Percentiles rank a stretch among this genome's conserved stretches.
phyloP scores from a whole-genome alignment of 257 asterid species.

The Euphrasia confusa region DNA sequence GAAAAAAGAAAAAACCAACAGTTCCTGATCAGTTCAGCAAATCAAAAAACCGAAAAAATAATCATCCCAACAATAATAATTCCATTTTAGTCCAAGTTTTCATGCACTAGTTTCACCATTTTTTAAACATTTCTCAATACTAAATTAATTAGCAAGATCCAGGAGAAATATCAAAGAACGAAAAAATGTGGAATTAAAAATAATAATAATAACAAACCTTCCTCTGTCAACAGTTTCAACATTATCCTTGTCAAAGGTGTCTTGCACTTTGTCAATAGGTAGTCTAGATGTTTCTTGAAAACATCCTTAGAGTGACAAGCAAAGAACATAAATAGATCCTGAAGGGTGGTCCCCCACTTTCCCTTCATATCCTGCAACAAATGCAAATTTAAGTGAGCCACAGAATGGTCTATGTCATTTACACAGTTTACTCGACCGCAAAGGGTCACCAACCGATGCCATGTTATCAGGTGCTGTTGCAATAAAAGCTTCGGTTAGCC shows the following conservation, averaged over 20 bases:
- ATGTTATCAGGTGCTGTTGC: constrained; percentile 40
- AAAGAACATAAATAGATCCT: constrained; percentile 62
- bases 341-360: constrained; percentile 49
- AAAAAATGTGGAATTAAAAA: constrained; percentile 10
- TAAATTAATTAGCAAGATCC: constrained; percentile 18
- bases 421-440: not conserved
- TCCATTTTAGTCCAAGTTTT: constrained; percentile 1
- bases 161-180: constrained; percentile 9
- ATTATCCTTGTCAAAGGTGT: constrained; percentile 38
- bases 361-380: constrained; percentile 54
- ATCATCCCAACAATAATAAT: not conserved
- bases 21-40: constrained; percentile 1
- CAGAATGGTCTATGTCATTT: constrained; percentile 9
- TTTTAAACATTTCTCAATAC: not conserved
- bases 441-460: constrained; percentile 44
- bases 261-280: constrained; percentile 50
- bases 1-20: not conserved
- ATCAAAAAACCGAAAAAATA: not conserved
- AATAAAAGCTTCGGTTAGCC: constrained; percentile 54
- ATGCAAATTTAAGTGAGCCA: constrained; percentile 18
- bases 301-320: constrained; percentile 45
- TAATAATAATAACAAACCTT: constrained; percentile 45
- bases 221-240: constrained; percentile 55
- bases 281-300: constrained; percentile 54
- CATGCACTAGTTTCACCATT: constrained; percentile 10